phyloP scores from a whole-genome alignment of 306 rosid genomes.

The Rubus idaeus region DNA sequence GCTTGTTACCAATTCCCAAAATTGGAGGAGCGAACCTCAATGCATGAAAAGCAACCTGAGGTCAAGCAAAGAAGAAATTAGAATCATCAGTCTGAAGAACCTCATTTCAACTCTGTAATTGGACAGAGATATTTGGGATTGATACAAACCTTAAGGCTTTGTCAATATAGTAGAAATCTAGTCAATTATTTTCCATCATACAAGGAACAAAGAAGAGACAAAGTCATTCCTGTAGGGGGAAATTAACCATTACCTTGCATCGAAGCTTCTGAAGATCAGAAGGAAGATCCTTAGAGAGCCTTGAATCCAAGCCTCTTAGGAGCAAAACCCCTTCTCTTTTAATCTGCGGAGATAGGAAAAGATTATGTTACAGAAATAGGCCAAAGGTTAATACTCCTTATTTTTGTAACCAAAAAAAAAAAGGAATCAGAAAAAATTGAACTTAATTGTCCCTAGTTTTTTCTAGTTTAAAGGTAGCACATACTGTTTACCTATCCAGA shows the following conservation, averaged over 20 bases:
- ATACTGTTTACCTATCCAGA: not conserved
- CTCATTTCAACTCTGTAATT: not conserved
- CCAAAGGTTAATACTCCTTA: no score
- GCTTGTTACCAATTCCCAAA: conserved; percentile 69
- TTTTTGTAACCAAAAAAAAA: no score
- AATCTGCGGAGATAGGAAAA: conserved; percentile 49
- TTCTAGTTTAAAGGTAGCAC: not conserved
- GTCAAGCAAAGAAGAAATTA: conserved; percentile 13
- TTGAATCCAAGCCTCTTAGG: conserved; percentile 85
- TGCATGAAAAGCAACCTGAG: conserved; percentile 97
- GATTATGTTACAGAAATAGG: no score
- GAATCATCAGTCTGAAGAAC: conserved; percentile 17
- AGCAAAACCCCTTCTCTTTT: conserved; percentile 92
- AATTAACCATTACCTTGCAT: conserved; percentile 67
- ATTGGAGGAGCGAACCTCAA: conserved; percentile 80
- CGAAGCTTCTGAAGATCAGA: conserved; percentile 96
- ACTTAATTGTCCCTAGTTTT: not conserved
- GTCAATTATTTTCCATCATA: not conserved
- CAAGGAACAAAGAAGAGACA: not conserved
- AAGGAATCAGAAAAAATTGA: not conserved
- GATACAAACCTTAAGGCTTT: not conserved
- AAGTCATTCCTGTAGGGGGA: not conserved
- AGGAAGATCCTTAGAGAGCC: conserved; percentile 91
- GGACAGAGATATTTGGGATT: not conserved
- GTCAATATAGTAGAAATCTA: not conserved